Base-by-base conservation (phyloP, 2,329 filamentous ascomycete species). In the Botrytis deweyae region DNA sequence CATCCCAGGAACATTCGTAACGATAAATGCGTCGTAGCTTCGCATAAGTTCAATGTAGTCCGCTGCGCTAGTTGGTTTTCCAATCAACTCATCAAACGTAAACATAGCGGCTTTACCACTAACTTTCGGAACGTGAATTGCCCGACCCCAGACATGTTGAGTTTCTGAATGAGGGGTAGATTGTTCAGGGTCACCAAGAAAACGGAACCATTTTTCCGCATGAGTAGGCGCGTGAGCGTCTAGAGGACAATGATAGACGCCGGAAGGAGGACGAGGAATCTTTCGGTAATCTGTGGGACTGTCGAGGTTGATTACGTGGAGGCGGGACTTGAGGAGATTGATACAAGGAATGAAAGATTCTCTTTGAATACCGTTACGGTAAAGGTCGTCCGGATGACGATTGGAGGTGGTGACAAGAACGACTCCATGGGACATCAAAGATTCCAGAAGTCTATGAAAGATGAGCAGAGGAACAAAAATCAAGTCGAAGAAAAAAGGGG, bases 271-370 rank as follows among this genome's bases (percentile, higher is more conserved):
- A 0, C 96, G 90, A 1, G 95, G 94, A 73, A 99, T 97, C 83
- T 98, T 98, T 80, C 96, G 93, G 85, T 99, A 99, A 83, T 99
- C 96, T 55, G 95, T 99, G 7, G 92, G 91, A 3, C 94, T 97
- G 84, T 99, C 93, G 74, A 99, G 90, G 83, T 98, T 98, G 79
- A 99, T 93, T 66, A 98, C 93, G 72, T 93, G 91, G 14, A 99
- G 88, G 3, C 91, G 90, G 58, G 87, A 88, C 82, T 98, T 95
- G 63, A 99, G 90, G 6, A 99, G 90, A 76, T 95, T 92, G 81
- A 99, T 99, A 77, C 95, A 97, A 0, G 96, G 96, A 69, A 99
- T 89, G 82, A 99, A 99, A 10, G 93, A 97, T 78, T 97, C 92
- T 74, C 96, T 91, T 84, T 99, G 96, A 76, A 99, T 95, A 73